Evolutionary conservation across 805 yeast genomes (phyloP).

Genomic region (Hanseniaspora hatyaiensis): DNA sequence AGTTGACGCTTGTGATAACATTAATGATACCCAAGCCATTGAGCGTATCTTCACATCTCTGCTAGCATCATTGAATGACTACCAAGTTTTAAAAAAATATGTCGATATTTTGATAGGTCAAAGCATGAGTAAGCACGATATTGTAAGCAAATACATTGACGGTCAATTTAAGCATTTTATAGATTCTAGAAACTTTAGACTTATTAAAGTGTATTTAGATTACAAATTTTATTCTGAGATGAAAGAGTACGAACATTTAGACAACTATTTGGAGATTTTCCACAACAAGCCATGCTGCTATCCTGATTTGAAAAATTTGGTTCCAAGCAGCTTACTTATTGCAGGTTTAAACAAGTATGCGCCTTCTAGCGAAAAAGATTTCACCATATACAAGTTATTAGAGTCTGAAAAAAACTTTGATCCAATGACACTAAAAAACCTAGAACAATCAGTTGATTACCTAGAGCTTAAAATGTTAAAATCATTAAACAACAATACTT

Average conservation of each 20-base stretch:
- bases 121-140: background rate
- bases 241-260: background rate
- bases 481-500: slow-evolving; percentile 33
- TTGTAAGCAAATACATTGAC: background rate
- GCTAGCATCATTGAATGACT: slow-evolving; percentile 14
- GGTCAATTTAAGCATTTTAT: slow-evolving; percentile 7
- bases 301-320: slow-evolving; percentile 9
- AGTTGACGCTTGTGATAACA: slow-evolving; percentile 7
- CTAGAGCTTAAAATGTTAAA: background rate
- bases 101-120: background rate
- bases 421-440: no score
- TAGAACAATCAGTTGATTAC: slow-evolving; percentile 6
- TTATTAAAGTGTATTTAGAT: slow-evolving; percentile 9
- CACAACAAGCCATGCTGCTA: slow-evolving; percentile 7
- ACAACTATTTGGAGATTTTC: background rate
- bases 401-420: no score
- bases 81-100: slow-evolving; percentile 4
- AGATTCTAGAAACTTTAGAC: slow-evolving; percentile 10
- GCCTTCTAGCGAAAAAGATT: background rate
- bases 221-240: background rate
- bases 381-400: slow-evolving; percentile 6
- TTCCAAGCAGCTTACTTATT: slow-evolving; percentile 1
- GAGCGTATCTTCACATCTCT: background rate
- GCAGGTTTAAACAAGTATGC: background rate
- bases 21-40: background rate